A percentile compares a stretch with the other conserved stretches of the same genome.
These are phyloP conservation scores for Clonostachys rhizophaga DNA, from an alignment of 2,329 filamentous ascomycete species.

Conservation along the genomic window DNA sequence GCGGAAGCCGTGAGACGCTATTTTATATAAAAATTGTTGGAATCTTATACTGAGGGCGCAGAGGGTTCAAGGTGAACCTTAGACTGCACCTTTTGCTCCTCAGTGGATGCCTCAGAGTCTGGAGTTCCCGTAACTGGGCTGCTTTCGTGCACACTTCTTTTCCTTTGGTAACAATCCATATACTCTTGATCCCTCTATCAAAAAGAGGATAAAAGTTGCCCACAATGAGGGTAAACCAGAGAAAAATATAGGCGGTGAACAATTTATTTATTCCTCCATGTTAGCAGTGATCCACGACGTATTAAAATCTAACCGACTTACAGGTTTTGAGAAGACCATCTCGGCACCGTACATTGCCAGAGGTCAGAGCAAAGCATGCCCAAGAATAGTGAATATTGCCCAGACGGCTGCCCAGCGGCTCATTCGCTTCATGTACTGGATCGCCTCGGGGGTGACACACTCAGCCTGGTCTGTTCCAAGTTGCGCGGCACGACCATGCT, in stretches of 20 bases:
- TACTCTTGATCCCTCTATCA: conserved; percentile 47
- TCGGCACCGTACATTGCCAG: conserved; percentile 84
- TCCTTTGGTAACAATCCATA: not conserved
- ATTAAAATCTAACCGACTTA: too few species aligned
- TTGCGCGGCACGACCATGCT: conserved; percentile 59
- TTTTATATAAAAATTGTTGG: too few species aligned
- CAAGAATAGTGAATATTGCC: conserved; percentile 45
- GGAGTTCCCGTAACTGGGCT: too few species aligned
- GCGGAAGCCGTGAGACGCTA: too few species aligned
- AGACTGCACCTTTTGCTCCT: too few species aligned
- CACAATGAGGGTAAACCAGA: conserved; percentile 60
- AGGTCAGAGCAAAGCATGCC: conserved; percentile 79
- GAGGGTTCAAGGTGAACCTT: too few species aligned
- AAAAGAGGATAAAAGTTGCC: conserved; percentile 80
- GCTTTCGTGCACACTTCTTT: too few species aligned
- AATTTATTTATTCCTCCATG: conserved; percentile 30
- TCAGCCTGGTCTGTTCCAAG: conserved; percentile 25
- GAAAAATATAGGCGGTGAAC: conserved; percentile 59
- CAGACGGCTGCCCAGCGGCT: conserved; percentile 37
- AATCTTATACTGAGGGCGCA: too few species aligned
- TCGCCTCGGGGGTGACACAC: conserved; percentile 7
- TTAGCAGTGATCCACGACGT: too few species aligned
- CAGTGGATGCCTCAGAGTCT: too few species aligned
- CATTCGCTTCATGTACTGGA: conserved; percentile 35
- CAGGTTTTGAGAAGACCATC: conserved; percentile 50